Percentiles rank a stretch among this genome's conserved stretches.
phyloP scores from a whole-genome alignment of 805 yeast genomes.

The Lipomyces yamadae region DNA sequence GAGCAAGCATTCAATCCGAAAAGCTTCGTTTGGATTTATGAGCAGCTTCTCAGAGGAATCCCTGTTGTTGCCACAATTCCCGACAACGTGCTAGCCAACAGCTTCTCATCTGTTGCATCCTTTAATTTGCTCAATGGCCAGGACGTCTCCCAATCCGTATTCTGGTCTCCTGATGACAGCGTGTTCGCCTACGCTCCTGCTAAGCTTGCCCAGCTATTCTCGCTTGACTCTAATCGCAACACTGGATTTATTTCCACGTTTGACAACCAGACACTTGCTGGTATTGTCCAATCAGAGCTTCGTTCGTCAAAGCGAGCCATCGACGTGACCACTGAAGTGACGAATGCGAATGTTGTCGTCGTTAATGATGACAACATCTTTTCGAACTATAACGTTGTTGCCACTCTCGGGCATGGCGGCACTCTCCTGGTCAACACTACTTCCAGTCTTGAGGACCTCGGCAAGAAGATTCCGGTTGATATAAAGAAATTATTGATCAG shows the following conservation, averaged over 20 bases:
- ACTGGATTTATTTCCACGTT: constrained; percentile 65
- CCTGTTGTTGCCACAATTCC: constrained; percentile 37
- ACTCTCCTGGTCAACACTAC: constrained; percentile 54
- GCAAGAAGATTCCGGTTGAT: constrained; percentile 27
- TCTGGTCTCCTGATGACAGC: constrained; percentile 73
- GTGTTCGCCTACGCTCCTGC: constrained; percentile 61
- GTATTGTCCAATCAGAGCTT: constrained; percentile 65
- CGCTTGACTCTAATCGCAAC: constrained; percentile 57
- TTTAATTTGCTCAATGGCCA: constrained; percentile 46
- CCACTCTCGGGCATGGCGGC: constrained; percentile 62
- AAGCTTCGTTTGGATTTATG: constrained; percentile 34
- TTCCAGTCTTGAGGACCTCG: constrained; percentile 56
- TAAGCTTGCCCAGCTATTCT: constrained; percentile 68
- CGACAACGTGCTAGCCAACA: constrained; percentile 34
- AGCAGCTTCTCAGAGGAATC: constrained; percentile 35
- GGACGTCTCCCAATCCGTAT: constrained; percentile 52
- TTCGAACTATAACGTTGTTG: constrained; percentile 62
- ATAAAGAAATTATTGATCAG: constrained; percentile 22
- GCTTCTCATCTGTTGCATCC: constrained; percentile 38
- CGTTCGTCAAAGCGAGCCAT: constrained; percentile 54
- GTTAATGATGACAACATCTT: constrained; percentile 66
- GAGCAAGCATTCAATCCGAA: constrained; percentile 29
- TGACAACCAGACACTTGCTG: constrained; percentile 76
- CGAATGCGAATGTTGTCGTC: constrained; percentile 65
- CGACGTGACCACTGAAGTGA: constrained; percentile 48